Conservation (phyloP, 2,329 filamentous ascomycete genomes). For the Curvularia hawaiiensis region DNA sequence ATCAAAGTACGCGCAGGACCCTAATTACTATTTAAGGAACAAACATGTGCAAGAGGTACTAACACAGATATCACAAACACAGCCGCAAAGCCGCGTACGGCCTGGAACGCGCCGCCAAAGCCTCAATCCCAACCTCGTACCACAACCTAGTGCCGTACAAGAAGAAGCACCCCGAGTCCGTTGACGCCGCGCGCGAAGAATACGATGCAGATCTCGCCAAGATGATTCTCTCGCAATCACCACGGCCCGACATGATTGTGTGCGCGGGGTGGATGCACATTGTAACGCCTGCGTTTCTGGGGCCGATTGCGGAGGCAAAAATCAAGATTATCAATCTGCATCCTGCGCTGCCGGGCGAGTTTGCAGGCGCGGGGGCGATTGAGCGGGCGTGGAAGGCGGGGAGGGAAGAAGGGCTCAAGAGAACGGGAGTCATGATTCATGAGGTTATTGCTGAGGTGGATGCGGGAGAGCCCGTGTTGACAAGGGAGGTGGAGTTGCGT, state of each 20-base stretch:
- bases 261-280: conserved; percentile 89
- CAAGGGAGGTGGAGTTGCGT: conserved; percentile 69
- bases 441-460: conserved; percentile 80
- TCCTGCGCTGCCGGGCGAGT: conserved; percentile 73
- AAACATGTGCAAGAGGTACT: neutral
- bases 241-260: conserved; percentile 72
- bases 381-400: conserved; percentile 78
- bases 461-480: conserved; percentile 74
- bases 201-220: conserved; percentile 79
- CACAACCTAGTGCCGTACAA: conserved; percentile 82
- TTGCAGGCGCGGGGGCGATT: conserved; percentile 79
- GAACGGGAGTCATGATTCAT: conserved; percentile 86
- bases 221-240: conserved; percentile 64
- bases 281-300: conserved; percentile 71
- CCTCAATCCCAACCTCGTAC: conserved; percentile 73
- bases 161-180: conserved; percentile 62
- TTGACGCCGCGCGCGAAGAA: conserved; percentile 61
- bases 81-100: conserved; percentile 65
- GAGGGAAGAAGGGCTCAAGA: conserved; percentile 67
- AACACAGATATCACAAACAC: neutral
- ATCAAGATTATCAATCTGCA: conserved; percentile 83
- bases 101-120: conserved; percentile 63
- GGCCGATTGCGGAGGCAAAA: conserved; percentile 65
- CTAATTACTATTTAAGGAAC: neutral
- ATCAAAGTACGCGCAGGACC: conserved; percentile 47